Evolutionary conservation across 345 rosid genomes (phyloP).

Genomic region (Hibiscus trionum): DNA sequence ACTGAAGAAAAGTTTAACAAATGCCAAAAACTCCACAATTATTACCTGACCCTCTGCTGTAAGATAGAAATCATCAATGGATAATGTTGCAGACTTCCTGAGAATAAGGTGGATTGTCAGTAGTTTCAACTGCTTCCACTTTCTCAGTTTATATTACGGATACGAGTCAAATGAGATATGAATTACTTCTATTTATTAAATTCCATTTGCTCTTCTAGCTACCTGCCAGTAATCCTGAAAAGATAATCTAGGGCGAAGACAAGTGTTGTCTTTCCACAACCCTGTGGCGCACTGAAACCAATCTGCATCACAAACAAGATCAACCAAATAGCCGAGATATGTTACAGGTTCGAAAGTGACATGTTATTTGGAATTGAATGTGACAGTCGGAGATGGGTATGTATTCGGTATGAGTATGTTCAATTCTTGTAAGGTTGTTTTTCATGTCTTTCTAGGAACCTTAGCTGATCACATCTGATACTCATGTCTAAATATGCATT

Average conservation of each 20-base stretch:
- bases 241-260: constrained; percentile 92
- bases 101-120: constrained; percentile 10
- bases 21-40: neutral
- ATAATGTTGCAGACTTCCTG: constrained; percentile 82
- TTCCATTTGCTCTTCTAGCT: constrained; percentile 14
- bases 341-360: neutral
- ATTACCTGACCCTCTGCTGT: constrained; percentile 80
- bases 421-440: too few species aligned
- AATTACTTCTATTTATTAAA: constrained; percentile 1
- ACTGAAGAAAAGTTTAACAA: constrained; percentile 7
- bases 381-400: too few species aligned
- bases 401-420: too few species aligned
- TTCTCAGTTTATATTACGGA: neutral
- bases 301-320: constrained; percentile 13
- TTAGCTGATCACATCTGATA: neutral
- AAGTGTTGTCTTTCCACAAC: constrained; percentile 98
- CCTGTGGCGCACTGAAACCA: constrained; percentile 93
- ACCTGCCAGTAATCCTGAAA: constrained; percentile 72
- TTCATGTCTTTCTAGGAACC: too few species aligned
- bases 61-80: constrained; percentile 92
- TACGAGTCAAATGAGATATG: neutral
- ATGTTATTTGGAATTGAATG: neutral
- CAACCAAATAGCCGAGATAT: neutral
- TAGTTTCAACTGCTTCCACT: neutral
- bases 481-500: neutral